Conservation (phyloP, 2,329 filamentous ascomycete genomes). For the Cytospora chrysosperma region DNA sequence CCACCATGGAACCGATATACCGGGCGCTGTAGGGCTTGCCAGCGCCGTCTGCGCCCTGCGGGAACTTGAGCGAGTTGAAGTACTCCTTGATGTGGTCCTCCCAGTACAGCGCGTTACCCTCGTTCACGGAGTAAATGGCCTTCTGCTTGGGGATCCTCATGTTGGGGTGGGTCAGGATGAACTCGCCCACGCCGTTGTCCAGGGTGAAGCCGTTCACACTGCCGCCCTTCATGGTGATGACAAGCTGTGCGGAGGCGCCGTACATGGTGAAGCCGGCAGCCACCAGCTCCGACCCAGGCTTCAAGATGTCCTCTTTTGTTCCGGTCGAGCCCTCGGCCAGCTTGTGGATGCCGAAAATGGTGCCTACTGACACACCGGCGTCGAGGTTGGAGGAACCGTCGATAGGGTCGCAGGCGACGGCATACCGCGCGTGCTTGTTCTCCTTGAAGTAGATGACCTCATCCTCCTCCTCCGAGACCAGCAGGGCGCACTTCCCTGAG, state of each 20-base stretch:
- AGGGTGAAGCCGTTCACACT: slow-evolving; percentile 96
- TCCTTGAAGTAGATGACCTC: slow-evolving; percentile 84
- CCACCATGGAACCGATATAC: slow-evolving; percentile 98
- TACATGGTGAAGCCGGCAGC: slow-evolving; percentile 99
- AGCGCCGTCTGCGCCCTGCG: slow-evolving; percentile 66
- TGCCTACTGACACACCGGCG: slow-evolving; percentile 95
- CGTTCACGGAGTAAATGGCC: slow-evolving; percentile 95
- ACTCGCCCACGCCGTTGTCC: slow-evolving; percentile 94
- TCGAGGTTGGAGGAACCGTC: slow-evolving; percentile 97
- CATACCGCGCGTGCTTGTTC: slow-evolving; percentile 74
- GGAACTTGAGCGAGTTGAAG: slow-evolving; percentile 84
- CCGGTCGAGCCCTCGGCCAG: slow-evolving; percentile 73
- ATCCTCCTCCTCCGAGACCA: slow-evolving; percentile 98
- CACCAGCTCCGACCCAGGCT: slow-evolving; percentile 85
- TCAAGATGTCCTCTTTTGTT: slow-evolving; percentile 81
- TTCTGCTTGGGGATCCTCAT: slow-evolving; percentile 83
- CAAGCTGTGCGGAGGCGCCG: slow-evolving; percentile 91
- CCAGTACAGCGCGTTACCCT: slow-evolving; percentile 98
- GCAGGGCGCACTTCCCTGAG: slow-evolving; percentile 82
- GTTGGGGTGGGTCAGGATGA: slow-evolving; percentile 94
- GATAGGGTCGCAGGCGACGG: slow-evolving; percentile 95
- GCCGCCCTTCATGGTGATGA: slow-evolving; percentile 93
- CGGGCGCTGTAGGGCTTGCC: slow-evolving; percentile 91
- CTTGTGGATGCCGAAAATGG: slow-evolving; percentile 94
- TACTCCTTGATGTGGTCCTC: slow-evolving; percentile 82